These are phyloP conservation scores for Ramularia collo-cygni DNA, from an alignment of 2,329 filamentous ascomycete genomes.

Conservation along the genomic window DNA sequence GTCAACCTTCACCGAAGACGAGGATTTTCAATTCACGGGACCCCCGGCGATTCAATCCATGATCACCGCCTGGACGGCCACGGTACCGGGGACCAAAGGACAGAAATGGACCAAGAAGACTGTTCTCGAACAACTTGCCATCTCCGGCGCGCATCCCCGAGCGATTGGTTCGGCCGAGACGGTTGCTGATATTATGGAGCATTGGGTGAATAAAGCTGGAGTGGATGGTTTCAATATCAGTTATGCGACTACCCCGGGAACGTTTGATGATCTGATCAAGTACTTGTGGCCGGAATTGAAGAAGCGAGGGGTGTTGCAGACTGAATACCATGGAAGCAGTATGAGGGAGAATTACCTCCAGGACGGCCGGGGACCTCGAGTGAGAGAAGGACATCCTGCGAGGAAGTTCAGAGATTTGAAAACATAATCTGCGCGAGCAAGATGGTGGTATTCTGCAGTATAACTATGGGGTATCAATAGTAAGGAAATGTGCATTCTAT, in stretches of 20 bases:
- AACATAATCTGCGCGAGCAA: not conserved
- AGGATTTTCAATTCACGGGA: slow-evolving; percentile 38
- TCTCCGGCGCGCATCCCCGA: slow-evolving; percentile 37
- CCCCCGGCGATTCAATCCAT: slow-evolving; percentile 38
- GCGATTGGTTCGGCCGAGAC: slow-evolving; percentile 35
- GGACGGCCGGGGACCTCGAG: slow-evolving; percentile 22
- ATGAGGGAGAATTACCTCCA: slow-evolving; percentile 26
- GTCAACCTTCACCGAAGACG: slow-evolving; percentile 36
- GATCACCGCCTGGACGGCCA: slow-evolving; percentile 40
- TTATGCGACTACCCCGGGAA: slow-evolving; percentile 40
- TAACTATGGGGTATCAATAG: too few species aligned
- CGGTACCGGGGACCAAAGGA: slow-evolving; percentile 35
- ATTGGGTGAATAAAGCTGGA: slow-evolving; percentile 39
- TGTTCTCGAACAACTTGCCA: slow-evolving; percentile 36
- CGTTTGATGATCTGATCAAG: slow-evolving; percentile 33
- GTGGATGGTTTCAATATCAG: slow-evolving; percentile 39
- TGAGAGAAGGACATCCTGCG: slow-evolving; percentile 23
- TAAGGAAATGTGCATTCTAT: too few species aligned
- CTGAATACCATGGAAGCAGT: slow-evolving; percentile 20
- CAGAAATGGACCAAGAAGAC: slow-evolving; percentile 42
- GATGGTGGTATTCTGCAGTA: too few species aligned
- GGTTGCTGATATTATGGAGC: slow-evolving; percentile 42
- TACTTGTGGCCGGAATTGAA: slow-evolving; percentile 33
- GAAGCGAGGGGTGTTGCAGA: slow-evolving; percentile 29
- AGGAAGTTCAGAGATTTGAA: slow-evolving; percentile 10